Evolutionary conservation across 106 monocot species (phyloP).

Genomic region (Dioscorea alata): DNA sequence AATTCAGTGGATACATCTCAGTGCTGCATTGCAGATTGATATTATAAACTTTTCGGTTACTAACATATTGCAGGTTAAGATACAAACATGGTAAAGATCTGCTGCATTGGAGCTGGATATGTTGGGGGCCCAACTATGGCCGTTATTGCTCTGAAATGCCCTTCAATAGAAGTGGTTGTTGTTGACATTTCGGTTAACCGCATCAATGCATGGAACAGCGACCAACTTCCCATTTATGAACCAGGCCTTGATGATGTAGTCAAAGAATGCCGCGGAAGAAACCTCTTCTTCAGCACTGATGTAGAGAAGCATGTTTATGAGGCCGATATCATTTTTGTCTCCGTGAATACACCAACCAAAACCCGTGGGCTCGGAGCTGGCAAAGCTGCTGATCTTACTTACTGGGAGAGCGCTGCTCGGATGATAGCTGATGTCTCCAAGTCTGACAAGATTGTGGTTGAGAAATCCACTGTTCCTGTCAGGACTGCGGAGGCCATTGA

Average conservation of each 20-base stretch:
- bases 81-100: conserved; percentile 42
- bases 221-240: conserved; percentile 40
- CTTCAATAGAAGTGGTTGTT: conserved; percentile 37
- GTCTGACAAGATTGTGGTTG: conserved; percentile 49
- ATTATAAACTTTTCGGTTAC: not conserved
- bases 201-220: conserved; percentile 44
- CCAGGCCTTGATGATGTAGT: conserved; percentile 45
- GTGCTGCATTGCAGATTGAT: not conserved
- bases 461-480: conserved; percentile 46
- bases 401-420: conserved; percentile 47
- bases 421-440: conserved; percentile 50
- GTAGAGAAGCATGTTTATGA: conserved; percentile 39
- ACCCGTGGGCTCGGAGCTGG: conserved; percentile 43
- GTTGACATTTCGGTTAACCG: conserved; percentile 37
- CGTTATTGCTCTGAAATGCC: conserved; percentile 44
- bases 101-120: conserved; percentile 48
- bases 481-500: conserved; percentile 48
- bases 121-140: conserved; percentile 52
- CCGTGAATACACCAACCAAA: conserved; percentile 45
- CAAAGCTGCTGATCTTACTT: conserved; percentile 48
- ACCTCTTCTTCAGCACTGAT: conserved; percentile 50
- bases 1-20: too few relatives aligned
- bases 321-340: conserved; percentile 46
- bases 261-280: conserved; percentile 34
- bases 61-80: not conserved